Evolutionary conservation across 129 eudicot species (phyloP), one percentile per base, ranked within the genome.

Genomic region (Flaveria sonorensis): DNA sequence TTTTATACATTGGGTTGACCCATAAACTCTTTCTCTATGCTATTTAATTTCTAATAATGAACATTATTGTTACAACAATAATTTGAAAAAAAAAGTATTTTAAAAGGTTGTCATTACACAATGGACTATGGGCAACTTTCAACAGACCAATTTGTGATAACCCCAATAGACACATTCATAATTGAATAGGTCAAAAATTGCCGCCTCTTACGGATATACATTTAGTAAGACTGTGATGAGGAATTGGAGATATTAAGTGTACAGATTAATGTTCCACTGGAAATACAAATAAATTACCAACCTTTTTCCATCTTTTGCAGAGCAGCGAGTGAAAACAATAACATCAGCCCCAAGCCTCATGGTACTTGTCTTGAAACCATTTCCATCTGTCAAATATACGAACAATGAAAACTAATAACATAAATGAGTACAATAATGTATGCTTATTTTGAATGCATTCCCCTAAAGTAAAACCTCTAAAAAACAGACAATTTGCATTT

Each of bases 281-380:
- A 43, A 56, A 55, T 50, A 63, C 10, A 68, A 40, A 51, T 16
- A 77, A 30, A 68, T 42, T 15, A 45, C 52, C 57, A 69, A 94
- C 98, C 97, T 85, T 78, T 79, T 82, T 75, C 93, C 93, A 79
- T 82, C 78, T 71, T 79, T 77, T 60, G 92, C 92, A 71, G 77
- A 26, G 81, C 83, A 82, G 24, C 97, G 88, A 50, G 98, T 83
- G 84, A 94, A 91, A 48, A 94, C 97, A 82, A 94, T 94, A 9
- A 94, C 98, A 83, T 94, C 98, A 48, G 97, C 97, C 28, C 98
- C 98, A 83, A 91, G 98, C 81, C 98, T 87, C 98, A 94, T 94
- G 15, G 98, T 91, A 86, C 98, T 94, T 24, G 98, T 94, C 88
- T 94, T 91, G 68, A 94, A 94, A 76, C 97, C 98, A 62, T 94